Evolutionary conservation across 2,329 filamentous ascomycete genomes (phyloP), one percentile per base, ranked within the genome.

Genomic region (Didymella pomorum): DNA sequence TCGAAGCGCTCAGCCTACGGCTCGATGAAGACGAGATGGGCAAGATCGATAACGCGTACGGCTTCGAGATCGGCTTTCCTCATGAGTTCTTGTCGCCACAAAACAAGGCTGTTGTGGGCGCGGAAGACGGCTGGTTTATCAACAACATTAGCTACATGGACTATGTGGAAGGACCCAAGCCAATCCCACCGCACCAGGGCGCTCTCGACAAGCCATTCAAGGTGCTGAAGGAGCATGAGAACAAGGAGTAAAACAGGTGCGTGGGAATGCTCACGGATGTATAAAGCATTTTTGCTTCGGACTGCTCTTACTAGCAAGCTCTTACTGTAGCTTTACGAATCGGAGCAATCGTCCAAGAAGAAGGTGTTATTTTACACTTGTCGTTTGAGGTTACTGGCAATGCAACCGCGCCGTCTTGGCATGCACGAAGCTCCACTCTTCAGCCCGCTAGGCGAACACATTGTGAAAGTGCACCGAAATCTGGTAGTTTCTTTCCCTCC

Each of bases 21-120:
- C 78, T 93, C 31, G 83, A 79, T 0, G 72, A 80, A 0, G 82
- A 88, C 55, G 88, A 93, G 43, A 84, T 93, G 28, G 76, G 84
- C 39, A 83, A 87, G 66, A 87, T 93, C 56, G 89, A 93, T 60
- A 78, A 70, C 4, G 86, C 87, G 0, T 80, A 80, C 23, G 78
- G 80, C 0, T 90, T 92, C 62, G 84, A 90, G 55, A 68, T 85
- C 23, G 89, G 88, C 0, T 92, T 92, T 76, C 90, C 90, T 16
- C 57, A 69, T 33, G 60, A 64, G 18, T 65, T 71, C 25, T 20
- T 71, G n/a, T 56, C 52, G 26, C 54, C 57, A 7, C 33, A 11
- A 8, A 73, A 74, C 33, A 52, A 50, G 1, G 62, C 60, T 10
- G 51, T 72, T 4, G n/a, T 63, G 18, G 71, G 69, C 3, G 72